These are phyloP conservation scores for Tetrahymena borealis DNA, from an alignment of 73 alveolate genomes.

Conservation along the genomic window DNA sequence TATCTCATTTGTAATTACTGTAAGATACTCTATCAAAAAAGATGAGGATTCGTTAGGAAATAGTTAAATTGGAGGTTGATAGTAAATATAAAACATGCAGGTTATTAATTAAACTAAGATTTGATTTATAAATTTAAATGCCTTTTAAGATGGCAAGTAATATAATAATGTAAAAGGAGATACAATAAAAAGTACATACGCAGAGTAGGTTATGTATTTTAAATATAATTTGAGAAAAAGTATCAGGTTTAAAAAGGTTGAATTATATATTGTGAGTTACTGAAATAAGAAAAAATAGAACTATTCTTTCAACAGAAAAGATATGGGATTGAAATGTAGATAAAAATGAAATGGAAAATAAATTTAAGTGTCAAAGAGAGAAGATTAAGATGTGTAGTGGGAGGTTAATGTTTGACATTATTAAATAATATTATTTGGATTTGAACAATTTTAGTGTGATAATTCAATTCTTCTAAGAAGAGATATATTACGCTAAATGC, in stretches of 20 bases:
- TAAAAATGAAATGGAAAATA: not conserved
- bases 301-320: not conserved
- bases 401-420: not conserved
- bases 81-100: too few species aligned
- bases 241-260: too few species aligned
- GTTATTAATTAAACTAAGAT: too few species aligned
- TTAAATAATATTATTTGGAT: not conserved
- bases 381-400: not conserved
- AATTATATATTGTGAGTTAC: not conserved
- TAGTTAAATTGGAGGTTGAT: too few species aligned
- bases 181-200: too few species aligned
- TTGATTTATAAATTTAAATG: not conserved
- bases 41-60: too few species aligned
- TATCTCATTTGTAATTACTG: too few species aligned
- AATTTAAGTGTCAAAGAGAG: not conserved
- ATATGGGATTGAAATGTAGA: not conserved
- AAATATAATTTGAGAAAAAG: too few species aligned
- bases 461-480: not conserved
- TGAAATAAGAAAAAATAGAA: not conserved
- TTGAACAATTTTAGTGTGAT: not conserved
- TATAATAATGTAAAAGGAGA: not conserved
- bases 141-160: not conserved
- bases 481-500: not conserved
- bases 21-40: too few species aligned
- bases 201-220: too few species aligned